Percentiles rank a stretch among this genome's conserved stretches.
phyloP scores from a whole-genome alignment of 2,329 filamentous ascomycete species.

The Hymenoscyphus albidus region DNA sequence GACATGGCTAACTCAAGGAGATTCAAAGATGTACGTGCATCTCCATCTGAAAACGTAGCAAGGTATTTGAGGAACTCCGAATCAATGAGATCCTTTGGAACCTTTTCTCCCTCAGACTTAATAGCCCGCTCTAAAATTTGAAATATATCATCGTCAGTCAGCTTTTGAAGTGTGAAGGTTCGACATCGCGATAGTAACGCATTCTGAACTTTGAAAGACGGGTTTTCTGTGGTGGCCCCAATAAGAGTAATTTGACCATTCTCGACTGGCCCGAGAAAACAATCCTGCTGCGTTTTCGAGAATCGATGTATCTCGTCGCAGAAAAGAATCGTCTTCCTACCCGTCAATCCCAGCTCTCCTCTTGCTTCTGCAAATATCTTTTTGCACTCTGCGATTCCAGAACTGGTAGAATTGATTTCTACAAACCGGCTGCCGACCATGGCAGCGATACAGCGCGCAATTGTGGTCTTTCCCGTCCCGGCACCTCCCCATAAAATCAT shows the following conservation, averaged over 20 bases:
- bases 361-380: constrained; percentile 83
- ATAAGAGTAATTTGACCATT: constrained; percentile 86
- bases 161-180: constrained; percentile 78
- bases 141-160: constrained; percentile 67
- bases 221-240: constrained; percentile 95
- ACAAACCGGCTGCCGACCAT: constrained; percentile 82
- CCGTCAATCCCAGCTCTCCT: constrained; percentile 74
- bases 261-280: constrained; percentile 90
- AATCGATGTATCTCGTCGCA: constrained; percentile 72
- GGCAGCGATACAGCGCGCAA: constrained; percentile 83
- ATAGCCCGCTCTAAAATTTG: constrained; percentile 75
- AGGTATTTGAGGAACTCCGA: constrained; percentile 76
- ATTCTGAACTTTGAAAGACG: constrained; percentile 86
- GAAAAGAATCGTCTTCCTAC: constrained; percentile 91
- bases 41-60: constrained; percentile 82
- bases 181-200: constrained; percentile 85
- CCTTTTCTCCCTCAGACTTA: constrained; percentile 48
- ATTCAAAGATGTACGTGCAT: constrained; percentile 89
- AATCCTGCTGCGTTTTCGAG: constrained; percentile 82
- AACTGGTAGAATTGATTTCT: constrained; percentile 91
- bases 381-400: constrained; percentile 86
- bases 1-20: constrained; percentile 86
- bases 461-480: constrained; percentile 84
- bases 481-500: constrained; percentile 92
- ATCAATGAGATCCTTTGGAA: constrained; percentile 60